A percentile compares a stretch with the other conserved stretches of the same genome.
These are phyloP conservation scores for Phlyctochytrium planicorne DNA, from an alignment of 192 early-diverging fungal genomes.

Conservation along the genomic window DNA sequence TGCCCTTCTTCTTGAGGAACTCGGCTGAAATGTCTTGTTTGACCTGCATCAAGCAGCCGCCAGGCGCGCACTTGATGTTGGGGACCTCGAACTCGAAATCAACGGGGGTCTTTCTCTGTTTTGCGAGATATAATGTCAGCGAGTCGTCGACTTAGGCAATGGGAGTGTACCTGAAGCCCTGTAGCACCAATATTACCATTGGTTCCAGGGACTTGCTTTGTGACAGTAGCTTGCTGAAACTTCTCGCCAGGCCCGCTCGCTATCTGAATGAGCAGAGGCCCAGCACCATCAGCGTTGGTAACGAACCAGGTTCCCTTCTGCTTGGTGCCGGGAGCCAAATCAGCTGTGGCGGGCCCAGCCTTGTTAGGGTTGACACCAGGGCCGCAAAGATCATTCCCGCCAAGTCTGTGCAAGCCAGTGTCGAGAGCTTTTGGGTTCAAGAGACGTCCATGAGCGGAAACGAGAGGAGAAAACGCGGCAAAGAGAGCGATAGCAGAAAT, in stretches of 20 bases:
- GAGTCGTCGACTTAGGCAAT: too few relatives aligned
- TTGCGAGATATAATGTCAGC: too few relatives aligned
- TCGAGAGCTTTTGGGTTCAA: not conserved
- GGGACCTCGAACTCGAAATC: slow-evolving; percentile 7
- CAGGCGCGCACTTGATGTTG: not conserved
- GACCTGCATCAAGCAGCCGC: slow-evolving; percentile 12
- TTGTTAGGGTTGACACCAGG: not conserved
- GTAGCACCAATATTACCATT: slow-evolving; percentile 7
- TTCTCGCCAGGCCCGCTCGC: not conserved
- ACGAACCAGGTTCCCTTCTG: slow-evolving; percentile 9
- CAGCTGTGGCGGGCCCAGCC: not conserved
- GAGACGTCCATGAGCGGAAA: not conserved
- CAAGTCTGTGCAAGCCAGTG: not conserved
- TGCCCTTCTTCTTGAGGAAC: too few relatives aligned
- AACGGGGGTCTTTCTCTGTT: not conserved
- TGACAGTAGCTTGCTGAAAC: slow-evolving; percentile 11
- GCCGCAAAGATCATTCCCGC: not conserved
- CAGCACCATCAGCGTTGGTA: slow-evolving; percentile 19
- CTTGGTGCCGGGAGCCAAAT: slow-evolving; percentile 9
- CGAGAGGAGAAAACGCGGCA: not conserved
- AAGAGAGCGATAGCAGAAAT: not conserved
- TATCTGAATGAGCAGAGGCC: slow-evolving; percentile 15
- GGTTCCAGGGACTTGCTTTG: slow-evolving; percentile 13
- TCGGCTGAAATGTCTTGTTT: too few relatives aligned
- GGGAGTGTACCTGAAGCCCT: too few relatives aligned